Evolutionary conservation across 306 rosid genomes (phyloP), one percentile per base, ranked within the genome.

Genomic region (Mimosa bimucronata): DNA sequence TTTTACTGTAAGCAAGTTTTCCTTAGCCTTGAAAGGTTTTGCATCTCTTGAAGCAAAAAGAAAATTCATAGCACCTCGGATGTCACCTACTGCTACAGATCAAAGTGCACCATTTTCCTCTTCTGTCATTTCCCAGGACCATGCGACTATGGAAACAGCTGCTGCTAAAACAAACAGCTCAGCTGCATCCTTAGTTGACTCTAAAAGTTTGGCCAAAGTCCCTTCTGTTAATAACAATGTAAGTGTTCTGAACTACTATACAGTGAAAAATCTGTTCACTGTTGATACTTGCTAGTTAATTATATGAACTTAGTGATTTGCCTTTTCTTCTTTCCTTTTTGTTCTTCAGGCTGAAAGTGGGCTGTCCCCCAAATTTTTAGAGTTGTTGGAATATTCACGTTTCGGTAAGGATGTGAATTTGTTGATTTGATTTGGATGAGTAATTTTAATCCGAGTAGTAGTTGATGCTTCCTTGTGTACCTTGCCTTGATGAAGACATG

Each of bases 41-140:
- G 97, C 98, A 75, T 91, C 99, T 66, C 91, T 91, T 74, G 99
- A 95, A 85, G 97, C 97, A 41, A 95, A 90, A 85, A 89, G 94
- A 83, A 88, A 95, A 25, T 95, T 93, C 84, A 87, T 83, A 82
- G 96, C 92, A 21, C 99, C 99, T n/a, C 86, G 90, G 78, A 57
- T 52, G 23, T 92, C 96, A 67, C 94, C 97, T 67, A 83, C 85
- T 66, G 53, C 88, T 65, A 75, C 78, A 71, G 79, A 83, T 69
- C 86, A 85, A 55, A 86, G 77, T 80, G 74, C 85, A 64, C 52
- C 66, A 60, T 79, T 85, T 66, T 79, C 77, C 75, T 79, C 90
- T 81, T 83, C 89, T 73, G 71, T 41, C 69, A 74, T 83, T 85
- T 85, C 86, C 66, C 67, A 40, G 58, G 92, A 84, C 64, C 64